Percentiles rank a stretch among this genome's conserved stretches.
Conservation (phyloP, 129 eudicot genomes). For the Escallonia rubra region DNA sequence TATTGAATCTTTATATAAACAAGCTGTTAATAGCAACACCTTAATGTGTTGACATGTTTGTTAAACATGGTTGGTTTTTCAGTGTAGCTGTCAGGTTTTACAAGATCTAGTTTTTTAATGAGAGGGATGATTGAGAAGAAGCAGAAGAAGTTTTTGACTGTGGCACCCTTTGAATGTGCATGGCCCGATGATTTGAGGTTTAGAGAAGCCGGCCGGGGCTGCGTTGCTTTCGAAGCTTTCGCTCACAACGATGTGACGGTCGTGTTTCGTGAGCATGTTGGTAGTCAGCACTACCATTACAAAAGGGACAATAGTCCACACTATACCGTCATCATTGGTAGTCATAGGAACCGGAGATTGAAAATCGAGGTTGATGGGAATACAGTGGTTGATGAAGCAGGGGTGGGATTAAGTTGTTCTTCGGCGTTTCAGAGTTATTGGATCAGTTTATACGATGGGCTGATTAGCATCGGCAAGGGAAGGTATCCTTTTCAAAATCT, state of each 20-base stretch:
- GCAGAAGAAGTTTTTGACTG: constrained; percentile 74
- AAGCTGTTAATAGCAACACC: not conserved
- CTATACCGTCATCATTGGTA: constrained; percentile 83
- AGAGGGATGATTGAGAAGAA: constrained; percentile 54
- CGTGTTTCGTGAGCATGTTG: constrained; percentile 86
- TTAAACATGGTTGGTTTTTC: constrained; percentile 11
- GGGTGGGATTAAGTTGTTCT: constrained; percentile 77
- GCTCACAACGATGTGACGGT: constrained; percentile 95
- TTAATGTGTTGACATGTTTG: not conserved
- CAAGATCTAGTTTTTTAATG: not conserved
- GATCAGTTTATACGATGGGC: constrained; percentile 90
- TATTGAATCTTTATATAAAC: not conserved
- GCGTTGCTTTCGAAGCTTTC: constrained; percentile 94
- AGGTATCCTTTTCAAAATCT: constrained; percentile 95
- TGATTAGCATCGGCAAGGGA: constrained; percentile 91
- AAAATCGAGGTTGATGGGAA: constrained; percentile 88
- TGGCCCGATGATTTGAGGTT: constrained; percentile 87
- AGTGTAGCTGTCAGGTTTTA: constrained; percentile 17
- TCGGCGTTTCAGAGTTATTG: constrained; percentile 92
- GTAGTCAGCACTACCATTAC: constrained; percentile 96
- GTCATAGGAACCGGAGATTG: constrained; percentile 75
- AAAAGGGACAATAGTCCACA: constrained; percentile 87
- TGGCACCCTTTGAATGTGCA: constrained; percentile 96
- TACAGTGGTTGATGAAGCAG: constrained; percentile 84
- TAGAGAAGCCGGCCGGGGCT: constrained; percentile 94